These are phyloP conservation scores for Pichia sp. DNA, from an alignment of 1,139 yeast species.

Conservation along the genomic window DNA sequence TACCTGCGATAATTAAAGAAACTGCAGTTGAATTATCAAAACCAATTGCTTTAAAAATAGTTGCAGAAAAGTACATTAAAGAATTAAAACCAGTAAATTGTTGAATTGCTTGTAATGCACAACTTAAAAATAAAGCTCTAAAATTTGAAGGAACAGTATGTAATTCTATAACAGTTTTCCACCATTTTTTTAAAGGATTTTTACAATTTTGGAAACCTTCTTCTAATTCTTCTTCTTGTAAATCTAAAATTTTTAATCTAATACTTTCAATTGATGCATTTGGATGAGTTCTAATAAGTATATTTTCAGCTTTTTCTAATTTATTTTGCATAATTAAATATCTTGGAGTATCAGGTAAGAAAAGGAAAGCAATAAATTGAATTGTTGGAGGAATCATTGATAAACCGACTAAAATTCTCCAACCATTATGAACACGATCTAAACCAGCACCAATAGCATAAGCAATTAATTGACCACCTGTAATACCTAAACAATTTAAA, in stretches of 20 bases:
- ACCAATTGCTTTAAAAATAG: constrained; percentile 85
- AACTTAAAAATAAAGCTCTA: constrained; percentile 80
- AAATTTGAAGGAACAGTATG: constrained; percentile 76
- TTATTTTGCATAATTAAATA: constrained; percentile 69
- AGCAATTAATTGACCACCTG: constrained; percentile 90
- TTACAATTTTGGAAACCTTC: constrained; percentile 36
- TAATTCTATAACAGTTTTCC: constrained; percentile 61
- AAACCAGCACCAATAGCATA: constrained; percentile 92
- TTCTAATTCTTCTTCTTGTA: constrained; percentile 47
- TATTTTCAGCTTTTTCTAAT: constrained; percentile 57
- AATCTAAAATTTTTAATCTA: constrained; percentile 53
- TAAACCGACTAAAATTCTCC: constrained; percentile 89
- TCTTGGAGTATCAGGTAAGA: constrained; percentile 94
- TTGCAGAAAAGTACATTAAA: constrained; percentile 86
- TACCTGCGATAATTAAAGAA: constrained; percentile 87
- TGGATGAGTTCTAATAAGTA: constrained; percentile 52
- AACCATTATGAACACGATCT: constrained; percentile 66
- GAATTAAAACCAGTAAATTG: constrained; percentile 96
- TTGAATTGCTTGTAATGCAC: constrained; percentile 92
- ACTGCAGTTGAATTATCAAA: constrained; percentile 84
- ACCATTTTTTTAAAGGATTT: constrained; percentile 46
- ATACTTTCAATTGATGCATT: constrained; percentile 53
- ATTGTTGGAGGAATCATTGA: constrained; percentile 80
- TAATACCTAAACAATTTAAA: constrained; percentile 63
- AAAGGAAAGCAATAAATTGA: constrained; percentile 71